These are phyloP conservation scores for Aureoboletus auriporus DNA, from an alignment of 768 basidiomycete genomes.

Conservation along the genomic window DNA sequence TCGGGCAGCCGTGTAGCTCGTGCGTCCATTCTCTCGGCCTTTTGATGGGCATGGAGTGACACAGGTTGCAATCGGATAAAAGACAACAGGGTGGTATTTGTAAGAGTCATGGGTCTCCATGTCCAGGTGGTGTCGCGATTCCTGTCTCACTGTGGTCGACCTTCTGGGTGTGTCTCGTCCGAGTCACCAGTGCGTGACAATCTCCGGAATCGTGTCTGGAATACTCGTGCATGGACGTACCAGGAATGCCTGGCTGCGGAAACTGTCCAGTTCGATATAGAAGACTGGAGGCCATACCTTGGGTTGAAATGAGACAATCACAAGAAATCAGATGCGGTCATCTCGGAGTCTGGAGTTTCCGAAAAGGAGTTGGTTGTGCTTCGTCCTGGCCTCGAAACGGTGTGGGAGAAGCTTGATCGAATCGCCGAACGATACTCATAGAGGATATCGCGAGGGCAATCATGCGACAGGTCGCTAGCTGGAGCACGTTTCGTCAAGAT, in stretches of 20 bases:
- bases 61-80: conserved; percentile 11
- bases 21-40: conserved; percentile 1
- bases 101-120: conserved; percentile 15
- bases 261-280: conserved; percentile 9
- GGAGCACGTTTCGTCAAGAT: conserved; percentile 11
- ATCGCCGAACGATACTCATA: conserved; percentile 1
- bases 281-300: conserved; percentile 7
- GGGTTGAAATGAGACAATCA: background rate
- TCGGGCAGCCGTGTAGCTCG: background rate
- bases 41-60: conserved; percentile 15
- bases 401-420: conserved; percentile 17
- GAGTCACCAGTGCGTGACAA: background rate
- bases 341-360: background rate
- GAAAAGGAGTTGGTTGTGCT: background rate
- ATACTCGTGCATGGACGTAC: background rate
- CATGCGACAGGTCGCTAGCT: conserved; percentile 10
- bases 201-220: conserved; percentile 10
- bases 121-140: conserved; percentile 10
- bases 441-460: conserved; percentile 13
- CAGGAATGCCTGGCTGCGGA: conserved; percentile 7
- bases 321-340: background rate
- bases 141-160: conserved; percentile 8
- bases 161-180: conserved; percentile 7
- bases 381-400: conserved; percentile 5
- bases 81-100: background rate